Evolutionary conservation across 169 alveolate species (phyloP).

Genomic region (Plasmodium relictum): DNA sequence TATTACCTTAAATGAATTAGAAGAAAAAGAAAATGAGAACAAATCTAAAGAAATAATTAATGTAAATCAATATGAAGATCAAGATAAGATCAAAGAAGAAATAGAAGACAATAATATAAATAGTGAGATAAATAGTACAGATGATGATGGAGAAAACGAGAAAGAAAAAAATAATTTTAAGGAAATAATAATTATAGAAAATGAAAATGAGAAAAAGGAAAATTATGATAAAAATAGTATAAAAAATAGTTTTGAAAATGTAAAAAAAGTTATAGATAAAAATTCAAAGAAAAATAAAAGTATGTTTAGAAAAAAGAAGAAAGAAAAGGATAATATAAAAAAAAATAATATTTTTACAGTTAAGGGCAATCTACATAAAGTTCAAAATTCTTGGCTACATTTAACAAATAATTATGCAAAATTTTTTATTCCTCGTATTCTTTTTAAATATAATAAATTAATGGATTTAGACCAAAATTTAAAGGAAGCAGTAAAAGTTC

Average conservation of each 20-base stretch:
- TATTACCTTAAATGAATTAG: background rate
- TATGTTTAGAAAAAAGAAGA: background rate
- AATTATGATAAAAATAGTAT: background rate
- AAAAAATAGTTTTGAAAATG: conserved; percentile 1
- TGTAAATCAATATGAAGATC: background rate
- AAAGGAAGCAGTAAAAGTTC: conserved; percentile 25
- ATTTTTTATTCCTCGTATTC: conserved; percentile 63
- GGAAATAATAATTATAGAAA: too few relatives aligned
- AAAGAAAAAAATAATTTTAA: too few relatives aligned
- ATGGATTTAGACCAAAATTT: conserved; percentile 12
- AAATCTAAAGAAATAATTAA: background rate
- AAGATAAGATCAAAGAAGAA: too few relatives aligned
- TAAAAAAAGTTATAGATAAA: conserved; percentile 3
- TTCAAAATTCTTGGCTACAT: conserved; percentile 43
- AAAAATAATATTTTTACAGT: background rate
- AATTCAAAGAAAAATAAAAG: conserved; percentile 14
- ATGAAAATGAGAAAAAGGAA: background rate
- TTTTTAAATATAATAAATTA: conserved; percentile 29
- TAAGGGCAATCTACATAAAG: conserved; percentile 13
- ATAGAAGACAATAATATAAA: too few relatives aligned
- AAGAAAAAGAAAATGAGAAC: background rate
- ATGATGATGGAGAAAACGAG: too few relatives aligned
- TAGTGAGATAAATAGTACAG: too few relatives aligned
- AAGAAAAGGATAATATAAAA: background rate
- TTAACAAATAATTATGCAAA: conserved; percentile 56